These are phyloP conservation scores for Pseudopediastrum boryanum DNA, from an alignment of 139 green algal genomes.

Conservation along the genomic window DNA sequence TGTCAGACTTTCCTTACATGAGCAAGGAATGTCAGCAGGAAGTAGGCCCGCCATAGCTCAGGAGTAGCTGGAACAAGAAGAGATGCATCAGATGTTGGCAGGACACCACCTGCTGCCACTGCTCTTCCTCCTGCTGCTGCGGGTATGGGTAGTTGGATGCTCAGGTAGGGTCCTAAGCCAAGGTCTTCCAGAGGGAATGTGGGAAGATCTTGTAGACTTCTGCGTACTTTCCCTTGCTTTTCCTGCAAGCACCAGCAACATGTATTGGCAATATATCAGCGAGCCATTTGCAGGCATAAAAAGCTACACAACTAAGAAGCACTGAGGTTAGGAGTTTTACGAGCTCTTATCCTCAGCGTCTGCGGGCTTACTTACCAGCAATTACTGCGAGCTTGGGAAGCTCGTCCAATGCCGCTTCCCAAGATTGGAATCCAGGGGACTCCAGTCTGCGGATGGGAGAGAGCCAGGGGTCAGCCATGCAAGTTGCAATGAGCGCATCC, in stretches of 20 bases:
- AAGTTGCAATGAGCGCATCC: too few species aligned
- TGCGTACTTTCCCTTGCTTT: slow-evolving; percentile 20
- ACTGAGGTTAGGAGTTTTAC: not conserved
- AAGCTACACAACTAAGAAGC: too few species aligned
- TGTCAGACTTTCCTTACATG: slow-evolving; percentile 28
- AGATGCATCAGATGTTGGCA: not conserved
- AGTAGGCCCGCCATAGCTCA: slow-evolving; percentile 50
- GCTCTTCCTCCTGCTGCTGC: not conserved
- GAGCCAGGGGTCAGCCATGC: not conserved
- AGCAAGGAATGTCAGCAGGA: slow-evolving; percentile 47
- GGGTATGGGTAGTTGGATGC: not conserved
- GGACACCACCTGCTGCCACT: not conserved
- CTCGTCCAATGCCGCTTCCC: slow-evolving; percentile 31
- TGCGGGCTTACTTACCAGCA: not conserved
- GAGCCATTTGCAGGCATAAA: too few species aligned
- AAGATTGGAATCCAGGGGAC: not conserved
- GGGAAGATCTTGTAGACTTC: slow-evolving; percentile 20
- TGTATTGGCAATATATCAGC: not conserved
- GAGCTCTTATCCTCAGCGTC: not conserved
- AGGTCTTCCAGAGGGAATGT: slow-evolving; percentile 33
- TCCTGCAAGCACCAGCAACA: not conserved
- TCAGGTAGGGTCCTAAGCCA: not conserved
- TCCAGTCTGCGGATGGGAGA: slow-evolving; percentile 3
- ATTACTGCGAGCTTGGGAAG: slow-evolving; percentile 24
- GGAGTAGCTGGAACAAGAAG: not conserved